Percentiles rank a stretch among this genome's conserved stretches.
Conservation (phyloP, 2,329 filamentous ascomycete species). For the Arthrobotrys entomopaga region DNA sequence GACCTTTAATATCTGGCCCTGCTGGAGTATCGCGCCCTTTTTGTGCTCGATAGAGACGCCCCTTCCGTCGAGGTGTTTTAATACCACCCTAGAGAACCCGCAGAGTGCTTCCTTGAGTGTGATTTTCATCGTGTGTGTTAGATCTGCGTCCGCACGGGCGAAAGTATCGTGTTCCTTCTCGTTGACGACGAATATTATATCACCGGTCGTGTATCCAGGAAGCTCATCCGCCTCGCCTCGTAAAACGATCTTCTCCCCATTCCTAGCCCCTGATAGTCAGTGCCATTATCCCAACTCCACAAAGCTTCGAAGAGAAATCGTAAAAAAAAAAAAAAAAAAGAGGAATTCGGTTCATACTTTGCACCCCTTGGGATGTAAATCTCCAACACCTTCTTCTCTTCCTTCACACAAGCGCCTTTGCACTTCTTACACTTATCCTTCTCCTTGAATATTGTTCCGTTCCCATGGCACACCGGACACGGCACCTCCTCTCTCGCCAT, state of each 20-base stretch:
- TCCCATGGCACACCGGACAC: slow-evolving; percentile 84
- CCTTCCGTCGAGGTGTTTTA: slow-evolving; percentile 92
- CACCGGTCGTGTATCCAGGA: slow-evolving; percentile 69
- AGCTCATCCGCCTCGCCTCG: slow-evolving; percentile 94
- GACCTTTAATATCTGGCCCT: slow-evolving; percentile 86
- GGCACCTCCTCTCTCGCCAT: slow-evolving; percentile 81
- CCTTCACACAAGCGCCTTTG: slow-evolving; percentile 87
- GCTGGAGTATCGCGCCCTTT: slow-evolving; percentile 82
- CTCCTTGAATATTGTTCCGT: slow-evolving; percentile 88
- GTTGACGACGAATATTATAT: slow-evolving; percentile 87
- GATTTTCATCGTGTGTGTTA: slow-evolving; percentile 82
- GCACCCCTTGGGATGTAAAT: slow-evolving; percentile 93
- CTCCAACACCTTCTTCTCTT: slow-evolving; percentile 93
- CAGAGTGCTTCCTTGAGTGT: slow-evolving; percentile 84
- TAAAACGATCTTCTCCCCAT: slow-evolving; percentile 88
- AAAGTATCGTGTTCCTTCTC: slow-evolving; percentile 86
- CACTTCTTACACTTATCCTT: slow-evolving; percentile 99
- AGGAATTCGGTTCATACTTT: slow-evolving; percentile 64
- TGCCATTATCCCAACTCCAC: neutral
- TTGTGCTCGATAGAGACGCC: slow-evolving; percentile 84
- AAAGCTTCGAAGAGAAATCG: neutral
- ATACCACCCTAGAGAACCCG: slow-evolving; percentile 87
- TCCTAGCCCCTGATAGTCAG: slow-evolving; percentile 61
- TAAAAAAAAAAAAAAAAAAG: no score
- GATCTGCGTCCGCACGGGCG: slow-evolving; percentile 81